phyloP scores from a whole-genome alignment of 169 alveolate genomes.

The Plasmodium gonderi region DNA sequence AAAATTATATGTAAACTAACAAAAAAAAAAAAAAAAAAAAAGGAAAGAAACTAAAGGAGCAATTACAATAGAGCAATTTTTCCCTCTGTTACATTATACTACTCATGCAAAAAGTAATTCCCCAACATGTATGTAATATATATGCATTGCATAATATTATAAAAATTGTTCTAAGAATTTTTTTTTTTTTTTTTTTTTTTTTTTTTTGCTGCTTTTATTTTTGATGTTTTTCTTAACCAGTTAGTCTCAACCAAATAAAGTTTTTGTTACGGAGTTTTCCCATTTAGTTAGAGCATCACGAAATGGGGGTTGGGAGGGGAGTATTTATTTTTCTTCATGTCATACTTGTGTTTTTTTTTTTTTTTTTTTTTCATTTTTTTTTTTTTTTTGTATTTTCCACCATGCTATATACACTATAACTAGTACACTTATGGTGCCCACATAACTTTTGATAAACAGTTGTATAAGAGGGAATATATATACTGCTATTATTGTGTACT shows the following conservation, averaged over 20 bases:
- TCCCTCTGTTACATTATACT: background rate
- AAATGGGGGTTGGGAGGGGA: too few species aligned
- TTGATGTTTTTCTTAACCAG: background rate
- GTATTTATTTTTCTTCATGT: too few species aligned
- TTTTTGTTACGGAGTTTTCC: too few species aligned
- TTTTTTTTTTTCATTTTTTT: too few species aligned
- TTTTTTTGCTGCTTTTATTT: background rate
- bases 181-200: too few species aligned
- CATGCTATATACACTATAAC: background rate
- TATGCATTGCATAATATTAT: too few species aligned
- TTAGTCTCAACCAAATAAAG: background rate
- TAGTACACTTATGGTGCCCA: background rate
- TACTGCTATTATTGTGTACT: background rate
- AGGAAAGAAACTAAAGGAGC: background rate
- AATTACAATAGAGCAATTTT: background rate
- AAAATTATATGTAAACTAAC: background rate
- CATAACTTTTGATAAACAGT: background rate
- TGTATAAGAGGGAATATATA: background rate
- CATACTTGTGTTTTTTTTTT: too few species aligned
- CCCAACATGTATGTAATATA: too few species aligned
- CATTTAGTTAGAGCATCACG: too few species aligned
- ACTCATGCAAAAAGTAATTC: too few species aligned
- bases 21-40: background rate
- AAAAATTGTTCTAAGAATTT: too few species aligned
- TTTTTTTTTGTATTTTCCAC: too few species aligned